Conservation (phyloP, 1,284 basidiomycete species). For the Rhodotorula sp. region DNA sequence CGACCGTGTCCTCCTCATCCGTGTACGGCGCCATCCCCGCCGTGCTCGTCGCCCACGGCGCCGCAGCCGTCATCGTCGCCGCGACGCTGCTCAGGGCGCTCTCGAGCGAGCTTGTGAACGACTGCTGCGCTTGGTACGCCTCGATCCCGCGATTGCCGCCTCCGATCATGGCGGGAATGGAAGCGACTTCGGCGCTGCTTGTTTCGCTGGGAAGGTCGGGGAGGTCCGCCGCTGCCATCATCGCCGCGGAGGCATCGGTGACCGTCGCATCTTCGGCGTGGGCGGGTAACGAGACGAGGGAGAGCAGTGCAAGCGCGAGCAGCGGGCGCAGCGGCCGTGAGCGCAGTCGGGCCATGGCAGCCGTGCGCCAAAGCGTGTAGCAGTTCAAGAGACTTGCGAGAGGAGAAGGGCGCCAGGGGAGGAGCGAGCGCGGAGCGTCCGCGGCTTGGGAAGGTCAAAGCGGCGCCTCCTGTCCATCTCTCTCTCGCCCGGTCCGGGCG, state of each 20-base stretch:
- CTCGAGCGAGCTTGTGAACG: background rate
- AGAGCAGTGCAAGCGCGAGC: background rate
- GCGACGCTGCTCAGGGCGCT: background rate
- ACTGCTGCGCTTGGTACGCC: background rate
- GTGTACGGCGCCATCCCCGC: background rate
- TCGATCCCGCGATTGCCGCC: background rate
- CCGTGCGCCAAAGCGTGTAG: too few species aligned
- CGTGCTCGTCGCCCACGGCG: constrained; percentile 6
- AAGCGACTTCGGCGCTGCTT: background rate
- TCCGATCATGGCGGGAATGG: background rate
- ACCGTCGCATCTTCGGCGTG: background rate
- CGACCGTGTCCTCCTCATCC: background rate
- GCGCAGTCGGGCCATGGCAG: too few species aligned
- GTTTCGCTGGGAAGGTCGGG: background rate
- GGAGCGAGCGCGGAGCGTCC: background rate
- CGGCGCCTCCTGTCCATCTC: background rate
- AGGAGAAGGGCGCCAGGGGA: too few species aligned
- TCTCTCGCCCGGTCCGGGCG: background rate
- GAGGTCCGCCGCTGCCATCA: too few species aligned
- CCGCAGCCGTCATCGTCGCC: background rate
- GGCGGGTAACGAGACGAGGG: background rate
- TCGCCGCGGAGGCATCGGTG: background rate
- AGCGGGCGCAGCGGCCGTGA: background rate
- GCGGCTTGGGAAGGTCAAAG: constrained; percentile 4
- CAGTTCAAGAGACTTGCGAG: too few species aligned